These are phyloP conservation scores for Quercus variabilis DNA, from an alignment of 306 rosid species.

Conservation along the genomic window DNA sequence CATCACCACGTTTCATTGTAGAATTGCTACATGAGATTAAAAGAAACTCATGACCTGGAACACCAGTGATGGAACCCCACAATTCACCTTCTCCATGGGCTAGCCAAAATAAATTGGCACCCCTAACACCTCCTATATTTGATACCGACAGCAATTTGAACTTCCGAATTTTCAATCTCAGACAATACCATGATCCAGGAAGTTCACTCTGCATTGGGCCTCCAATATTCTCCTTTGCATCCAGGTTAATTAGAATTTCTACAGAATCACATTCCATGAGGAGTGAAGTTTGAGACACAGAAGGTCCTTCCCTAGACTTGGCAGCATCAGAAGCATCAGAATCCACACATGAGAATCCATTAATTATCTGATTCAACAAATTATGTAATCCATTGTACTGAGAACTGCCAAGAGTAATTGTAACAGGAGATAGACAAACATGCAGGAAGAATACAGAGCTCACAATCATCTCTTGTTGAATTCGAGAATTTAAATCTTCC, in stretches of 20 bases:
- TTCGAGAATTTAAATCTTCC: constrained; percentile 68
- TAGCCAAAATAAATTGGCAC: constrained; percentile 71
- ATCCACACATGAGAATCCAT: constrained; percentile 39
- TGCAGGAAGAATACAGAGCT: constrained; percentile 64
- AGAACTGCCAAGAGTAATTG: constrained; percentile 41
- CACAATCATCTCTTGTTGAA: constrained; percentile 76
- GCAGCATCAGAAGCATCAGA: constrained; percentile 46
- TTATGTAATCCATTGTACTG: constrained; percentile 46
- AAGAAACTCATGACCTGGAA: constrained; percentile 73
- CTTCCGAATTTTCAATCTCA: constrained; percentile 64
- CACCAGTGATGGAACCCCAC: constrained; percentile 58
- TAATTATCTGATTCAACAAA: constrained; percentile 58
- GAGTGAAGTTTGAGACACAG: constrained; percentile 62
- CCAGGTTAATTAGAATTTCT: constrained; percentile 58
- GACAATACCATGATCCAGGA: constrained; percentile 76
- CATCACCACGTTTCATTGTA: constrained; percentile 82
- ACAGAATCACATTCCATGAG: constrained; percentile 56
- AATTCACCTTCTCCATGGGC: constrained; percentile 87
- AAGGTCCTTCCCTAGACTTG: constrained; percentile 33
- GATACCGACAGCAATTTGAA: constrained; percentile 68
- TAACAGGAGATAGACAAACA: constrained; percentile 44
- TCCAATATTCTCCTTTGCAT: constrained; percentile 43
- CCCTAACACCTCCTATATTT: constrained; percentile 67
- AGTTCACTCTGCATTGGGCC: constrained; percentile 80
- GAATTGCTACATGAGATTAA: constrained; percentile 73